Evolutionary conservation across 2,329 filamentous ascomycete species (phyloP).

Genomic region (Myotisia sp.): DNA sequence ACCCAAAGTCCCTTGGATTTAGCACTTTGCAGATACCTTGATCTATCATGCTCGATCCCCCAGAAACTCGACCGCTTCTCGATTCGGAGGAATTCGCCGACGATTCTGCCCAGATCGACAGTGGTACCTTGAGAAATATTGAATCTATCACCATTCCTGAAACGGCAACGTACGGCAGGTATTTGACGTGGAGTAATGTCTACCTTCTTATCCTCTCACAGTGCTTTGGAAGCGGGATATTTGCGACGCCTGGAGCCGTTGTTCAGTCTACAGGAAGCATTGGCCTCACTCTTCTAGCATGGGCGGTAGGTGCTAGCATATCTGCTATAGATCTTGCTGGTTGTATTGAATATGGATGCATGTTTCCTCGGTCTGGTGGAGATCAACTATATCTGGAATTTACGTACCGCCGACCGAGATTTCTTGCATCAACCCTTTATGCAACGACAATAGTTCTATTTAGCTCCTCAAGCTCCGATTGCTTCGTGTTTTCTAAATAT

Average conservation of each 20-base stretch:
- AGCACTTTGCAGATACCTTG: no score
- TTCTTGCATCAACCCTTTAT: slow-evolving; percentile 50
- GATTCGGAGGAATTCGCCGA: not conserved
- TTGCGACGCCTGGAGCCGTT: slow-evolving; percentile 56
- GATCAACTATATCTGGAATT: slow-evolving; percentile 59
- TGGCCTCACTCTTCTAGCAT: slow-evolving; percentile 47
- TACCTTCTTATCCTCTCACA: slow-evolving; percentile 55
- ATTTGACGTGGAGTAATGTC: slow-evolving; percentile 47
- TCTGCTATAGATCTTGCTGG: slow-evolving; percentile 48
- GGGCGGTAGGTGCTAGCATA: slow-evolving; percentile 48
- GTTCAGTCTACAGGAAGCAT: slow-evolving; percentile 52
- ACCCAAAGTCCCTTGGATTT: no score
- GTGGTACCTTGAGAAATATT: slow-evolving; percentile 16
- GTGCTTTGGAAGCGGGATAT: slow-evolving; percentile 57
- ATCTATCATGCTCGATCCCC: not conserved
- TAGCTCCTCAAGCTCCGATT: slow-evolving; percentile 56
- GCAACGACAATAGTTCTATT: slow-evolving; percentile 50
- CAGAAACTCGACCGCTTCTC: slow-evolving; percentile 3
- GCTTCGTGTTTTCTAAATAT: slow-evolving; percentile 55
- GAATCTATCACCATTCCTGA: slow-evolving; percentile 48
- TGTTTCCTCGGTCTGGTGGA: slow-evolving; percentile 55
- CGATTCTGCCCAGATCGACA: not conserved
- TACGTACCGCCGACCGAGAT: slow-evolving; percentile 48
- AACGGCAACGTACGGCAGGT: slow-evolving; percentile 44
- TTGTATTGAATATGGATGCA: slow-evolving; percentile 53